phyloP scores from a whole-genome alignment of 1,284 basidiomycete genomes.

The Trichosporon sp. region DNA sequence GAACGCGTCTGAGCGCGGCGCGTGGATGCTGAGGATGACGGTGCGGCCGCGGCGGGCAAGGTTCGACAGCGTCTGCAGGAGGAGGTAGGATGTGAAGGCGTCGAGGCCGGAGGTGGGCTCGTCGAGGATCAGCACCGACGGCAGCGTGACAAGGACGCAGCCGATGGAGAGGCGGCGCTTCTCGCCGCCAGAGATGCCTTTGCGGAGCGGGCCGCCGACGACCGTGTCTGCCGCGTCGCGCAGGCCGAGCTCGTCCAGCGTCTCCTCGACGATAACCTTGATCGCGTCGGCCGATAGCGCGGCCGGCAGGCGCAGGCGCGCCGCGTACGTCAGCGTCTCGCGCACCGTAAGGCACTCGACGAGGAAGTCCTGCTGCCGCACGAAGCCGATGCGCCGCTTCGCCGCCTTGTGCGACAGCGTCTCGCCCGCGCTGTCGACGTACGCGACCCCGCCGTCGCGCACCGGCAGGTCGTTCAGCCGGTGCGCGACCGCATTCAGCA shows the following conservation, averaged over 20 bases:
- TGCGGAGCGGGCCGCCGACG: slow-evolving; percentile 53
- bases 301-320: slow-evolving; percentile 53
- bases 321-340: slow-evolving; percentile 56
- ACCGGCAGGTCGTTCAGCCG: slow-evolving; percentile 44
- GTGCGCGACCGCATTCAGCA: slow-evolving; percentile 49
- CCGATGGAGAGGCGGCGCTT: slow-evolving; percentile 76
- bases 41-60: slow-evolving; percentile 54
- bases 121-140: slow-evolving; percentile 75
- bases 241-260: slow-evolving; percentile 56
- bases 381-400: slow-evolving; percentile 47
- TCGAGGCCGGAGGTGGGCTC: slow-evolving; percentile 50
- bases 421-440: slow-evolving; percentile 7
- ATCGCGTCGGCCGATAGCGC: slow-evolving; percentile 44
- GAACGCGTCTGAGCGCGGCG: slow-evolving; percentile 57
- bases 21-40: slow-evolving; percentile 55
- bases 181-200: slow-evolving; percentile 78
- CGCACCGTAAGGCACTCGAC: slow-evolving; percentile 52
- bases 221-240: slow-evolving; percentile 54
- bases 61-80: slow-evolving; percentile 53
- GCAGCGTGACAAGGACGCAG: slow-evolving; percentile 70
- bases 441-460: slow-evolving; percentile 37
- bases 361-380: slow-evolving; percentile 47
- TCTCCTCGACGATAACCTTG: slow-evolving; percentile 53
- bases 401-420: slow-evolving; percentile 31
- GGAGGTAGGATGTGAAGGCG: slow-evolving; percentile 54